phyloP scores from a whole-genome alignment of 495 filamentous ascomycete species.

The Penicillium ucsense region DNA sequence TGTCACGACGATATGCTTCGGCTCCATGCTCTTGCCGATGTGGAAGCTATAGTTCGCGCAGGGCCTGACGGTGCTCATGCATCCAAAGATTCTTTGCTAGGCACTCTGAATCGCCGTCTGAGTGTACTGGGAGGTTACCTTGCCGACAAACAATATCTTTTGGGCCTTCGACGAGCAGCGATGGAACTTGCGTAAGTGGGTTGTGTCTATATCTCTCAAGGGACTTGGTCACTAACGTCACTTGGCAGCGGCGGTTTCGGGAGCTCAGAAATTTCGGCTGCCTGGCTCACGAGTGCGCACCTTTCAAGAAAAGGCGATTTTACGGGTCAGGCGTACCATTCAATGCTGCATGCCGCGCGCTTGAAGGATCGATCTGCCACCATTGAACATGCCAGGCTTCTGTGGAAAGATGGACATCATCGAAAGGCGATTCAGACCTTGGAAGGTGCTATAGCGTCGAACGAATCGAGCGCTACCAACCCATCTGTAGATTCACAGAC shows the following conservation, averaged over 20 bases:
- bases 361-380: slow-evolving; percentile 76
- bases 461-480: slow-evolving; percentile 50
- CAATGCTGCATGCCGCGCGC: slow-evolving; percentile 77
- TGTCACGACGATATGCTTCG: slow-evolving; percentile 75
- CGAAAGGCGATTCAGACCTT: slow-evolving; percentile 89
- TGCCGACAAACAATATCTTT: slow-evolving; percentile 85
- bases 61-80: slow-evolving; percentile 21
- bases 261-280: slow-evolving; percentile 63
- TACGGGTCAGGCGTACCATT: slow-evolving; percentile 80
- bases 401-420: slow-evolving; percentile 94
- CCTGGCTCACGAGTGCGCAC: slow-evolving; percentile 79
- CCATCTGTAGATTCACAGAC: slow-evolving; percentile 32
- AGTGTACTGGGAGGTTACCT: slow-evolving; percentile 78
- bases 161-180: slow-evolving; percentile 75
- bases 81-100: slow-evolving; percentile 32
- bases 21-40: slow-evolving; percentile 76
- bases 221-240: slow-evolving; percentile 5
- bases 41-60: slow-evolving; percentile 65
- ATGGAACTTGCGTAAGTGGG: slow-evolving; percentile 54
- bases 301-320: slow-evolving; percentile 78
- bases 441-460: slow-evolving; percentile 69
- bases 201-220: slow-evolving; percentile 1
- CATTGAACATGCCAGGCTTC: slow-evolving; percentile 81
- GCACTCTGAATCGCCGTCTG: slow-evolving; percentile 61
- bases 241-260: slow-evolving; percentile 33